Evolutionary conservation across 1,139 yeast genomes (phyloP).

Genomic region (Zygoascus hellenicus): DNA sequence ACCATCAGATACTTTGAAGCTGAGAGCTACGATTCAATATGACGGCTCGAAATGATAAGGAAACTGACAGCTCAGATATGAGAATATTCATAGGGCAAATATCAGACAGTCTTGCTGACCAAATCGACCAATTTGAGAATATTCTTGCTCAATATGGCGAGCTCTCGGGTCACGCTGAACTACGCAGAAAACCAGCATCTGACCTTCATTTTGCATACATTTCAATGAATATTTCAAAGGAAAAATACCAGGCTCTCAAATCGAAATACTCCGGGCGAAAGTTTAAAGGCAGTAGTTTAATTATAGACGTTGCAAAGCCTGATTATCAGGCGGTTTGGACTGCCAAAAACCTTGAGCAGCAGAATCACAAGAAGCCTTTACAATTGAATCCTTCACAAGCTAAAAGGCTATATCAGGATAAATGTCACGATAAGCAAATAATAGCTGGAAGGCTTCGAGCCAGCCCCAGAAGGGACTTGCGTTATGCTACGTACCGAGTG

Average conservation of each 20-base stretch:
- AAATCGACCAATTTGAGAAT: constrained; percentile 39
- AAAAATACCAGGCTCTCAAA: constrained; percentile 45
- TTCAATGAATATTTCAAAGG: constrained; percentile 48
- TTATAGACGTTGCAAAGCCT: constrained; percentile 46
- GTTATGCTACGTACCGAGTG: constrained; percentile 55
- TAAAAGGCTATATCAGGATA: constrained; percentile 37
- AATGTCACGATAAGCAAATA: constrained; percentile 42
- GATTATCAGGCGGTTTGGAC: constrained; percentile 43
- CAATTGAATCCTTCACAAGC: constrained; percentile 38
- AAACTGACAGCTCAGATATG: not conserved
- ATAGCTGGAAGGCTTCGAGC: constrained; percentile 60
- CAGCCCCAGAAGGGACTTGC: constrained; percentile 46
- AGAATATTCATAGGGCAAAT: constrained; percentile 68
- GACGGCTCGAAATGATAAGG: too few relatives aligned
- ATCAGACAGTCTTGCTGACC: constrained; percentile 47
- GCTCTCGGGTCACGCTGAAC: constrained; percentile 40
- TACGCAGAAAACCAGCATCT: constrained; percentile 43
- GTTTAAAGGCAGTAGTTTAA: constrained; percentile 66
- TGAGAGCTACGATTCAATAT: too few relatives aligned
- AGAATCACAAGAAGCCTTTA: constrained; percentile 33
- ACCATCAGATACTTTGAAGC: too few relatives aligned
- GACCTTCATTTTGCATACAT: constrained; percentile 64
- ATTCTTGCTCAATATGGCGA: constrained; percentile 50
- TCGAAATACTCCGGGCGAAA: constrained; percentile 59
- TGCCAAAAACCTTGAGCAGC: constrained; percentile 34